phyloP scores from a whole-genome alignment of 441 rosid species.

The Kokia cookei region DNA sequence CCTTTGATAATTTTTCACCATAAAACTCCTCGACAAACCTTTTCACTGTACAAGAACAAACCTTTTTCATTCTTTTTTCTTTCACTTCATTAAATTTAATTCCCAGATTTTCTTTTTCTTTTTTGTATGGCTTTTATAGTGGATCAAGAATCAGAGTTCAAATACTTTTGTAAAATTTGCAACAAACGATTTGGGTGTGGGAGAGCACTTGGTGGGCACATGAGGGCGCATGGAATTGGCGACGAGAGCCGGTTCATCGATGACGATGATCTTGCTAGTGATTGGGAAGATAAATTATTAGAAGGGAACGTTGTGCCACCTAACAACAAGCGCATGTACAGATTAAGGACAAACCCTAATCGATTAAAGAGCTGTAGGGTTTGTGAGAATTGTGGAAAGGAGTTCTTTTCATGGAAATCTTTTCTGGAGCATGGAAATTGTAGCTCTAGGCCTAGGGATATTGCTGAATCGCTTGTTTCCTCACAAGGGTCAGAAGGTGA shows the following conservation, averaged over 20 bases:
- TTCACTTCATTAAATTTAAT: constrained; percentile 2
- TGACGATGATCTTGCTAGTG: constrained; percentile 43
- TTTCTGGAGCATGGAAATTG: constrained; percentile 67
- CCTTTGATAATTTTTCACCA: constrained; percentile 21
- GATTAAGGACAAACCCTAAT: constrained; percentile 55
- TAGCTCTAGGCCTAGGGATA: constrained; percentile 33
- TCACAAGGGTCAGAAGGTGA: constrained; percentile 41
- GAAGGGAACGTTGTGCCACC: constrained; percentile 30
- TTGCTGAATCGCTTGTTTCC: constrained; percentile 42
- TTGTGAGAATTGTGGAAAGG: constrained; percentile 68
- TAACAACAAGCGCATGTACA: constrained; percentile 52
- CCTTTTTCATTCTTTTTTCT: constrained; percentile 11
- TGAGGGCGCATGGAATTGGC: constrained; percentile 75
- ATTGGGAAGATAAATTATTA: constrained; percentile 44
- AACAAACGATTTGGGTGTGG: constrained; percentile 68
- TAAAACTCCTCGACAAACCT: constrained; percentile 30
- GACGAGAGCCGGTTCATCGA: constrained; percentile 40
- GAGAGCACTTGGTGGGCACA: constrained; percentile 69
- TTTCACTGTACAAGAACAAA: constrained; percentile 36
- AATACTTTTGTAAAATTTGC: constrained; percentile 63
- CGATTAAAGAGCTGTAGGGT: constrained; percentile 49
- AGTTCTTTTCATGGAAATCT: constrained; percentile 69
- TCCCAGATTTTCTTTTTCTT: background rate
- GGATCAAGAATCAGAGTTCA: constrained; percentile 38
- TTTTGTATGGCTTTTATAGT: constrained; percentile 48